A percentile compares a stretch with the other conserved stretches of the same genome.
phyloP scores from a whole-genome alignment of 2,329 filamentous ascomycete genomes.

The Alternaria consortialis region DNA sequence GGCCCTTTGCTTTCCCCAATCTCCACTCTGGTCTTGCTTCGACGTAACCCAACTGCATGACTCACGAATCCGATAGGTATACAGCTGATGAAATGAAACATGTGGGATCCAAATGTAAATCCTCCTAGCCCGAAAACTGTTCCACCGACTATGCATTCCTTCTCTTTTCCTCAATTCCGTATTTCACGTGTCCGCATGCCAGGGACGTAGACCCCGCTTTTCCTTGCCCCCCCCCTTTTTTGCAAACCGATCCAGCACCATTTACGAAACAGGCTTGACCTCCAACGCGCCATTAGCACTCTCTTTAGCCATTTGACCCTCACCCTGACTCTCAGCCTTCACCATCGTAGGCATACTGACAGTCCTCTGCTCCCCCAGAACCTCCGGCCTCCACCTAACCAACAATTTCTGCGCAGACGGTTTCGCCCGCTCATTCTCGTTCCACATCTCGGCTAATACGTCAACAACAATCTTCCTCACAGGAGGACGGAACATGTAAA shows the following conservation, averaged over 20 bases:
- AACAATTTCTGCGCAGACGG: constrained; percentile 63
- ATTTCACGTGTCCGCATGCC: too few relatives aligned
- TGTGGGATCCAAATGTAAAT: not conserved
- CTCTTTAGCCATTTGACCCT: constrained; percentile 26
- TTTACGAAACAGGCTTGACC: constrained; percentile 37
- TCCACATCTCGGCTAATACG: constrained; percentile 67
- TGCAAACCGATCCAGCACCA: too few relatives aligned
- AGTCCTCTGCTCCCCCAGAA: constrained; percentile 42
- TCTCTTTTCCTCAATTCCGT: not conserved
- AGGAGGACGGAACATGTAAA: constrained; percentile 62
- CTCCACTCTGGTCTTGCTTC: not conserved
- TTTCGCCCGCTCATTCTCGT: constrained; percentile 56
- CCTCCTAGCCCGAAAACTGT: too few relatives aligned
- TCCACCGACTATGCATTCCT: not conserved
- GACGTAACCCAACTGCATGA: not conserved
- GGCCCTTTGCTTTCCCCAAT: not conserved
- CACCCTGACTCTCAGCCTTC: constrained; percentile 30
- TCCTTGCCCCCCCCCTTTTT: not conserved
- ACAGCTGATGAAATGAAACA: not conserved
- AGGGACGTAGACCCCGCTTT: too few relatives aligned
- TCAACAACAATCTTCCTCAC: constrained; percentile 66
- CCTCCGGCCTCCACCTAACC: constrained; percentile 63
- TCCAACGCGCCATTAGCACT: constrained; percentile 41
- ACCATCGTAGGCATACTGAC: constrained; percentile 23
- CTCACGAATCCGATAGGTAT: not conserved